Evolutionary conservation across 164 flowering plant genomes (phyloP), one percentile per base, ranked within the genome.

Genomic region (Litsea cubeba): DNA sequence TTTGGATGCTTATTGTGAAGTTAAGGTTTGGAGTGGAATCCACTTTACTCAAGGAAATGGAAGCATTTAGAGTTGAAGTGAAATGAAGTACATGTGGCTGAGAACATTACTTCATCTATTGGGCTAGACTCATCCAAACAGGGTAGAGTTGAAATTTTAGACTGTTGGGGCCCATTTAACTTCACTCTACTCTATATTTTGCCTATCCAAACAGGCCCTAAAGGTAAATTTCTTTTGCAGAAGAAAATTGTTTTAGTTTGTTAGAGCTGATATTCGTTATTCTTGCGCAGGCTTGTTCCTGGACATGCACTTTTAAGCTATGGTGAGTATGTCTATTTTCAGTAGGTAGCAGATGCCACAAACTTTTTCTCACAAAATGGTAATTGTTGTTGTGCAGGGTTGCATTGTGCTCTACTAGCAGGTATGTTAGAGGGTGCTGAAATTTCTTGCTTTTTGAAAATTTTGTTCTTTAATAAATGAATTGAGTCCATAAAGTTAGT

Each of bases 371-470:
- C 26, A 5, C 30, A 63, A 69, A 23, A 23, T 23, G 6, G 62
- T 75, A 17, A 62, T 58, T 15, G 30, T 40, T 54, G 2, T 70
- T 49, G 75, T 85, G 85, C 95, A 95, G 97, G 98, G 12, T 79
- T 95, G 67, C 98, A 95, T 76, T 93, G 98, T 81, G 96, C 99
- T 3, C 71, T 86, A 66, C 95, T 95, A 71, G 99, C 98, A 51
- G 94, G 98, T 93, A 85, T 1, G 77, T 83, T 49, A 68, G 72
- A 73, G 30, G 28, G 62, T 51, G 25, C 72, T 24, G 11, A n/a
- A 35, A 40, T 68, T 30, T 32, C 66, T n/a, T 28, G 1, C 60
- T 14, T 15, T 54, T 14, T 54, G 58, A 54, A 20, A 54, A 3
- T 15, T 14, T 14, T 54, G 4, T 15, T 54, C n/a, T 54, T 54